Conservation (phyloP, 208 protist species). For the Zelonia costaricensis region DNA sequence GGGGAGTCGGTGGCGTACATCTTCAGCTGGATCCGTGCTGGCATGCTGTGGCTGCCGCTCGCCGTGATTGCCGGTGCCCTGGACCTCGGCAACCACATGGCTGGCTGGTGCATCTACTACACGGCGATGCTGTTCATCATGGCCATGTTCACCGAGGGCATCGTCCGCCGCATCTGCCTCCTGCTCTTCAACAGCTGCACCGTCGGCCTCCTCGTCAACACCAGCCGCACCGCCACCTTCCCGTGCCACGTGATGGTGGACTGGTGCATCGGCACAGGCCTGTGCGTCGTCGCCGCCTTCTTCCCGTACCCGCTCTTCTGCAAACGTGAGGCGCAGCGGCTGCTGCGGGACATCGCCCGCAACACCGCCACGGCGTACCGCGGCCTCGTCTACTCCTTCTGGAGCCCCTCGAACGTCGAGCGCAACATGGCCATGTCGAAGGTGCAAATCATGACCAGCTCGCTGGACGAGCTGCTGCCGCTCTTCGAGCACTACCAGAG, state of each 20-base stretch:
- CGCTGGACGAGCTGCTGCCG: slow-evolving; percentile 63
- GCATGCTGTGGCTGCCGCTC: slow-evolving; percentile 77
- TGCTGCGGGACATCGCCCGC: slow-evolving; percentile 47
- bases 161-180: slow-evolving; percentile 76
- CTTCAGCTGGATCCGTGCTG: slow-evolving; percentile 70
- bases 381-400: slow-evolving; percentile 83
- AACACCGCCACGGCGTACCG: slow-evolving; percentile 74
- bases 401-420: slow-evolving; percentile 81
- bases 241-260: slow-evolving; percentile 85
- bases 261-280: slow-evolving; percentile 79
- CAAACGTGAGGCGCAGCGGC: slow-evolving; percentile 55
- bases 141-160: slow-evolving; percentile 72
- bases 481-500: slow-evolving; percentile 63
- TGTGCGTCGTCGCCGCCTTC: slow-evolving; percentile 72
- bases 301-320: slow-evolving; percentile 83
- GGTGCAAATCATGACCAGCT: slow-evolving; percentile 64
- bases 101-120: slow-evolving; percentile 79
- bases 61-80: slow-evolving; percentile 65
- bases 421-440: slow-evolving; percentile 88
- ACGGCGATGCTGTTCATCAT: slow-evolving; percentile 77
- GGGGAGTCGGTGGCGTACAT: slow-evolving; percentile 80
- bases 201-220: slow-evolving; percentile 60
- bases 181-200: slow-evolving; percentile 89
- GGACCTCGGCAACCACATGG: slow-evolving; percentile 60
- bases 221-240: slow-evolving; percentile 33